These are phyloP conservation scores for Boletus patriciae DNA, from an alignment of 768 basidiomycete species.

Conservation along the genomic window DNA sequence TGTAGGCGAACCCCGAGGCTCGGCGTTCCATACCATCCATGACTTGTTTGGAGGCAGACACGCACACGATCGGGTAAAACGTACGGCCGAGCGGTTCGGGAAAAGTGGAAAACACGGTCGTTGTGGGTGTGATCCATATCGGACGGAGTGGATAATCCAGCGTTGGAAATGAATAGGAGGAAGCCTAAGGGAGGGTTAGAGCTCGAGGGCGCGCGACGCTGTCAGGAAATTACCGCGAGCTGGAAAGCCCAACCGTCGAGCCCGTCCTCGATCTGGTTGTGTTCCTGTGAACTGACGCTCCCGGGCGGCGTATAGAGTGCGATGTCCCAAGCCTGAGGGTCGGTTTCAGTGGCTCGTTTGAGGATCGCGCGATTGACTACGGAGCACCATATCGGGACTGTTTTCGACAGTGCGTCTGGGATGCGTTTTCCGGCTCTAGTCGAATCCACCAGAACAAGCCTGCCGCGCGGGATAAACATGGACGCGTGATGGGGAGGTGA, in stretches of 20 bases:
- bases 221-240: slow-evolving; percentile 50
- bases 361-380: slow-evolving; percentile 72
- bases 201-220: neutral
- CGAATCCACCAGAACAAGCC: slow-evolving; percentile 86
- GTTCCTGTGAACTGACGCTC: slow-evolving; percentile 72
- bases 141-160: slow-evolving; percentile 73
- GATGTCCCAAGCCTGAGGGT: slow-evolving; percentile 48
- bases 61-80: slow-evolving; percentile 75
- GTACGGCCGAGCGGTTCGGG: slow-evolving; percentile 13
- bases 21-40: slow-evolving; percentile 61
- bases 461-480: slow-evolving; percentile 27
- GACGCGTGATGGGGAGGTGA: neutral
- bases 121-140: slow-evolving; percentile 83
- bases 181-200: slow-evolving; percentile 45
- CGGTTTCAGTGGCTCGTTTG: slow-evolving; percentile 2
- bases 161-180: slow-evolving; percentile 65
- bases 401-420: slow-evolving; percentile 92
- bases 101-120: slow-evolving; percentile 48
- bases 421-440: slow-evolving; percentile 91
- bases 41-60: slow-evolving; percentile 80
- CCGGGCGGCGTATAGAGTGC: slow-evolving; percentile 70
- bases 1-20: slow-evolving; percentile 72
- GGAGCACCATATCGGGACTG: slow-evolving; percentile 92
- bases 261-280: slow-evolving; percentile 66
- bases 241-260: slow-evolving; percentile 69